phyloP scores from a whole-genome alignment of 2,329 filamentous ascomycete genomes.

The Colletotrichum graminicola region DNA sequence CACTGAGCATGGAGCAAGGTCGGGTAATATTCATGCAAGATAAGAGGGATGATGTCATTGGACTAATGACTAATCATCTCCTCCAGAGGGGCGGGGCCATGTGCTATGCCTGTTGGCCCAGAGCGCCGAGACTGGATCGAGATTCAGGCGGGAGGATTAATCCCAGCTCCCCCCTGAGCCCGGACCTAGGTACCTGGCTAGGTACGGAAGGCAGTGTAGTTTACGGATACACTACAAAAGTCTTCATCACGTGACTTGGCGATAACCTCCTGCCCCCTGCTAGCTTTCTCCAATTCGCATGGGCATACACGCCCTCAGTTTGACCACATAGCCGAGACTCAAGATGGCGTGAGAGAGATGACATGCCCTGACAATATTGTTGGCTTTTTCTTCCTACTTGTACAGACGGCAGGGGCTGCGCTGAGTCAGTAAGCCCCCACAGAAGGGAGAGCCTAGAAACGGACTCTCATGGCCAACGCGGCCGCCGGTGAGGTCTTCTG shows the following conservation, averaged over 20 bases:
- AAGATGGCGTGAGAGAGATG: not conserved
- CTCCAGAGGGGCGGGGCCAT: no score
- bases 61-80: constrained; percentile 22
- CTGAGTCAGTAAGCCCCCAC: constrained; percentile 1
- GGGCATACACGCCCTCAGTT: not conserved
- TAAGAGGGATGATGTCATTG: constrained; percentile 36
- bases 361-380: not conserved
- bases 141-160: constrained; percentile 25
- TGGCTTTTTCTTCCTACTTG: no score
- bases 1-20: constrained; percentile 10
- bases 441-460: not conserved
- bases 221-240: no score
- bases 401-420: not conserved
- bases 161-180: not conserved
- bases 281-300: not conserved
- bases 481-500: not conserved
- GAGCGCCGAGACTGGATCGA: constrained; percentile 25
- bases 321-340: not conserved
- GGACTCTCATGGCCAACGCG: not conserved
- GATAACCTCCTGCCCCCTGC: not conserved
- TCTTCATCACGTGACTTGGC: constrained; percentile 25
- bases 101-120: constrained; percentile 14
- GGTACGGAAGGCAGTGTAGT: no score
- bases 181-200: no score
- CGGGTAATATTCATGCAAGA: constrained; percentile 21